A percentile compares a stretch with the other conserved stretches of the same genome.
These are phyloP conservation scores for Aspergillus candidus DNA, from an alignment of 2,329 filamentous ascomycete species.

Conservation along the genomic window DNA sequence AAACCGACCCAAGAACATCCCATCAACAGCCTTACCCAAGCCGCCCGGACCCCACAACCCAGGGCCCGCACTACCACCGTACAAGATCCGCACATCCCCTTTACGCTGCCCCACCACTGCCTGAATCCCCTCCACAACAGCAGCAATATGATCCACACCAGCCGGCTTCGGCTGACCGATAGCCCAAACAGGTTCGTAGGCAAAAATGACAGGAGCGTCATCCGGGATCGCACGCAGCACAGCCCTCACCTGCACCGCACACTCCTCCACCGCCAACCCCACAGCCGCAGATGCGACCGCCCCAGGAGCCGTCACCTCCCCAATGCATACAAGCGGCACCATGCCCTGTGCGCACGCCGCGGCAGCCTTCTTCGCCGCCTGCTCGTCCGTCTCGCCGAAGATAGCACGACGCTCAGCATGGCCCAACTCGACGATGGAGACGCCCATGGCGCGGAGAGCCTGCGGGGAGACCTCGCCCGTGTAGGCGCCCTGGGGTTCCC, in stretches of 20 bases:
- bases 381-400: constrained; percentile 68
- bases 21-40: constrained; percentile 66
- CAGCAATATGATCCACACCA: constrained; percentile 63
- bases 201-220: constrained; percentile 65
- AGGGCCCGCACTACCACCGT: constrained; percentile 76
- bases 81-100: constrained; percentile 63
- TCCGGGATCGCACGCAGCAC: constrained; percentile 57
- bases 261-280: constrained; percentile 58
- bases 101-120: constrained; percentile 47
- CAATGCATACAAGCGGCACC: constrained; percentile 73
- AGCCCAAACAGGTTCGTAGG: constrained; percentile 86
- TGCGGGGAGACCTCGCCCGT: constrained; percentile 72
- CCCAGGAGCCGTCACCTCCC: constrained; percentile 55
- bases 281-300: constrained; percentile 45
- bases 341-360: constrained; percentile 64
- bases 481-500: constrained; percentile 64
- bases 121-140: constrained; percentile 61
- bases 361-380: constrained; percentile 61
- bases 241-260: constrained; percentile 57
- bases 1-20: constrained; percentile 74
- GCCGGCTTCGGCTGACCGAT: constrained; percentile 72
- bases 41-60: constrained; percentile 56
- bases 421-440: constrained; percentile 67
- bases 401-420: constrained; percentile 71
- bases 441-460: constrained; percentile 62